phyloP scores from a whole-genome alignment of 2,329 filamentous ascomycete genomes.

The Ophiobolus disseminans region DNA sequence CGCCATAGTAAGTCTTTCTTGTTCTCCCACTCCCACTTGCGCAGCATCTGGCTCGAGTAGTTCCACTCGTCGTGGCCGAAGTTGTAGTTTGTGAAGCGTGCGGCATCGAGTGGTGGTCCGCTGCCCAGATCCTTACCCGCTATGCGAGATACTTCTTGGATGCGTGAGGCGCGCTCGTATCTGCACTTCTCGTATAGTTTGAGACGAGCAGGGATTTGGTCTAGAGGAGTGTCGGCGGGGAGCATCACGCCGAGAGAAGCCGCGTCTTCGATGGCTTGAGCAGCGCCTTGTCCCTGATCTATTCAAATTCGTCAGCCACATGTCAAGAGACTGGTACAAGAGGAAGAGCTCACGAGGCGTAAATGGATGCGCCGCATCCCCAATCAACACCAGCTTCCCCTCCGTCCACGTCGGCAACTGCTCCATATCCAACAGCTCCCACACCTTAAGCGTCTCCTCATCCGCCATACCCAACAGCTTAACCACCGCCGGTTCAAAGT shows the following conservation, averaged over 20 bases:
- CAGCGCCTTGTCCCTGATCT: slow-evolving; percentile 68
- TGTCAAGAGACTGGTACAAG: not conserved
- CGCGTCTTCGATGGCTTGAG: slow-evolving; percentile 71
- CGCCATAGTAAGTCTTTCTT: slow-evolving; percentile 46
- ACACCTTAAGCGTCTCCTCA: slow-evolving; percentile 46
- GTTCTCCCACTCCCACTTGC: slow-evolving; percentile 59
- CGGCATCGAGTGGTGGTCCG: slow-evolving; percentile 40
- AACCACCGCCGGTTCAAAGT: slow-evolving; percentile 46
- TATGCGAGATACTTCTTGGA: slow-evolving; percentile 65
- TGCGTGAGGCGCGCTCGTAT: slow-evolving; percentile 62
- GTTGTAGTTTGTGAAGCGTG: slow-evolving; percentile 58
- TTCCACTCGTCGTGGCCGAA: slow-evolving; percentile 67
- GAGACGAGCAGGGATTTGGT: slow-evolving; percentile 63
- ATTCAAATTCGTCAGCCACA: not conserved
- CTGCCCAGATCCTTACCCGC: slow-evolving; percentile 57
- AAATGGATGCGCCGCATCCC: slow-evolving; percentile 74
- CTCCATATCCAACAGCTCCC: slow-evolving; percentile 63
- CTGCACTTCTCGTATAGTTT: slow-evolving; percentile 66
- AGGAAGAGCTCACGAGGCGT: slow-evolving; percentile 61
- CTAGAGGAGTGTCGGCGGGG: slow-evolving; percentile 51
- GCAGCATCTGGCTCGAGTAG: slow-evolving; percentile 59
- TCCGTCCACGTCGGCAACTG: slow-evolving; percentile 63
- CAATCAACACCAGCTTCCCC: slow-evolving; percentile 63
- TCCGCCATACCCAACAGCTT: slow-evolving; percentile 51
- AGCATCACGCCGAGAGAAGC: slow-evolving; percentile 65